These are phyloP conservation scores for Periconia sp. DNA, from an alignment of 2,329 filamentous ascomycete species.

Conservation along the genomic window DNA sequence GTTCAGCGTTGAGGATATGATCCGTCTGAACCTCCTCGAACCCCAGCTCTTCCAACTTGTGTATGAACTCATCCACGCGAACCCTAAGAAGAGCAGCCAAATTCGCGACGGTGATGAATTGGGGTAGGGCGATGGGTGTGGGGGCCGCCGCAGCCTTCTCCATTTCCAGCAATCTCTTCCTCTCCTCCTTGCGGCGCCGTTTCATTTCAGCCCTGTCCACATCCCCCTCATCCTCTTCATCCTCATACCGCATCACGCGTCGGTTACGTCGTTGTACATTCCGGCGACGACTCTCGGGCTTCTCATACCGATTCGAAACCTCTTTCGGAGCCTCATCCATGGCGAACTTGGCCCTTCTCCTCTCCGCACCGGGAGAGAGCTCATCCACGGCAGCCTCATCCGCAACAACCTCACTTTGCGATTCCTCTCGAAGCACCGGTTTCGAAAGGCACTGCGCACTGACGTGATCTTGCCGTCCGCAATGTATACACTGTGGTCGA, in stretches of 20 bases:
- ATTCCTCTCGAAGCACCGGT: constrained; percentile 23
- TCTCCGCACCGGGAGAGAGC: constrained; percentile 26
- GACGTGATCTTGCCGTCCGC: constrained; percentile 26
- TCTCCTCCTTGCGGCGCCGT: constrained; percentile 35
- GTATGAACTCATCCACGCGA: constrained; percentile 69
- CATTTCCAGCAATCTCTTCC: constrained; percentile 32
- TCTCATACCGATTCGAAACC: constrained; percentile 31
- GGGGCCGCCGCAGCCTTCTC: constrained; percentile 24
- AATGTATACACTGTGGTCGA: constrained; percentile 33
- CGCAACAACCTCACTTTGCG: too few species aligned
- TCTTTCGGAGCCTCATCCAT: constrained; percentile 17
- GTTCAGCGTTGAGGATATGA: constrained; percentile 87
- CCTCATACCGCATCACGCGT: constrained; percentile 26
- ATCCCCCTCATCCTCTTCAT: constrained; percentile 20
- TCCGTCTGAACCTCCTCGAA: constrained; percentile 83
- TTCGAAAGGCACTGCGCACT: constrained; percentile 27
- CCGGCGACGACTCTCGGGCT: constrained; percentile 29
- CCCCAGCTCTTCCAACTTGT: constrained; percentile 81
- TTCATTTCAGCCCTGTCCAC: constrained; percentile 33
- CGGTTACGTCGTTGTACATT: constrained; percentile 14
- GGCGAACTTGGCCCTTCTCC: constrained; percentile 28
- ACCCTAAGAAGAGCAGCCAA: constrained; percentile 75
- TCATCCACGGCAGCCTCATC: constrained; percentile 27
- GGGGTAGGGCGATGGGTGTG: constrained; percentile 71
- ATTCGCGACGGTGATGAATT: constrained; percentile 87